Evolutionary conservation across 768 basidiomycete species (phyloP), one percentile per base, ranked within the genome.

Genomic region (Coprinopsis sp.): DNA sequence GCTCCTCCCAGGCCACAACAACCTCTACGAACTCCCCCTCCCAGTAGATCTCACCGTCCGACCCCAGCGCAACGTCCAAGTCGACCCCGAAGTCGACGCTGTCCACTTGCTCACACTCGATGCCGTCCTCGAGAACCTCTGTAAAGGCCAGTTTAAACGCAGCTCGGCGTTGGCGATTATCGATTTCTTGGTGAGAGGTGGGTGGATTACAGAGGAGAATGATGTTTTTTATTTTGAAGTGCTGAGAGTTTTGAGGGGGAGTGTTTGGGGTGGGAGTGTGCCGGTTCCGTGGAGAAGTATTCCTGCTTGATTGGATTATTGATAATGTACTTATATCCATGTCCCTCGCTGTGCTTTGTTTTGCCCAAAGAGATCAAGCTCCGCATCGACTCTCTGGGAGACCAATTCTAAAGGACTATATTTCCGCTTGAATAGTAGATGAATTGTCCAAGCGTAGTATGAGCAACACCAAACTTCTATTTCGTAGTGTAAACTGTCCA

Each of bases 1-100:
- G 69, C 59, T 72, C 14, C 54, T 74, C n/a, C 73, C 73, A 4
- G 70, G 70, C 18, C 56, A 72, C 16, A 73, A 74, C 52, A 68
- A 71, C 47, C 63, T 70, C 28, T 74, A 68, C 41, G 72, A 74
- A 29, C 63, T 75, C 10, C 63, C 64, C 11, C 58, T 74, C 10
- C 71, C 68, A 0, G 44, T 57, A 5, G 63, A 72, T 46, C 60
- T 60, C 2, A 46, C 60, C 11, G 51, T 69, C 28, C 42, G 49
- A 1, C 73, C 72, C 2, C 55, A 58, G 33, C 61, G 62, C 28
- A 74, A 74, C 45, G 50, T 54, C 27, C 51, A n/a, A n/a, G n/a
- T 59, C 10, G 71, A 74, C 25, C 69, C 70, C 3, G 71, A 74
- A 49, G 72, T 74, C 6, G 71, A 72, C 48, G 55, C 58, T 6